These are phyloP conservation scores for Nicotiana attenuata DNA, from an alignment of 257 asterid genomes.

Conservation along the genomic window DNA sequence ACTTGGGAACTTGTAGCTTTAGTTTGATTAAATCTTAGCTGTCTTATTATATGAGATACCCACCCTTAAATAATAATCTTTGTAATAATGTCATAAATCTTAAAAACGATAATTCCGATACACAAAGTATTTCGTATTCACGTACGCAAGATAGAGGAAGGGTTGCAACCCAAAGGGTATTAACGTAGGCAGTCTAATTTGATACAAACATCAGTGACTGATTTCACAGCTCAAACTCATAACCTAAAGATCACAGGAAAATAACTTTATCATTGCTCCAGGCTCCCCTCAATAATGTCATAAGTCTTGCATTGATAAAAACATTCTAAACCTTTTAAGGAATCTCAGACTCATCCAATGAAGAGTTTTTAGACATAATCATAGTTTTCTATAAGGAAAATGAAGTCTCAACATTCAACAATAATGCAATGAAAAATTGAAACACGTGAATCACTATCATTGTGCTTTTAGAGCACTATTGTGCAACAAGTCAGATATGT, in stretches of 20 bases:
- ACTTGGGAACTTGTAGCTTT: constrained; percentile 6
- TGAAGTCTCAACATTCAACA: neutral
- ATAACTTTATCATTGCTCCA: too few species aligned
- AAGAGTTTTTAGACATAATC: neutral
- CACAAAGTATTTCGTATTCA: too few species aligned
- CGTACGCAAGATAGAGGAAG: too few species aligned
- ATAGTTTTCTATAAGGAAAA: neutral
- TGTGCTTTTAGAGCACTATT: constrained; percentile 5
- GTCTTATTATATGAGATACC: constrained; percentile 11
- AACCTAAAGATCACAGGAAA: too few species aligned
- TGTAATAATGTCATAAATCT: neutral
- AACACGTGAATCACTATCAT: constrained; percentile 13
- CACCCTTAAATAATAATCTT: neutral
- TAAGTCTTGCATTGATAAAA: neutral
- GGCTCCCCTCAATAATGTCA: too few species aligned
- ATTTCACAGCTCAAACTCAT: too few species aligned
- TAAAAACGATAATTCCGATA: neutral
- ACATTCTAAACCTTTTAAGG: neutral
- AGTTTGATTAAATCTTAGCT: constrained; percentile 1
- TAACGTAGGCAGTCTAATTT: too few species aligned
- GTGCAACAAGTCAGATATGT: neutral
- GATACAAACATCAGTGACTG: too few species aligned
- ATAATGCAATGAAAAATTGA: neutral
- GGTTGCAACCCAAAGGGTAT: accelerated
- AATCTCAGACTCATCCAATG: neutral